Evolutionary conservation across 192 early-diverging fungal species (phyloP), one percentile per base, ranked within the genome.

Genomic region (Cladochytrium replicatum): DNA sequence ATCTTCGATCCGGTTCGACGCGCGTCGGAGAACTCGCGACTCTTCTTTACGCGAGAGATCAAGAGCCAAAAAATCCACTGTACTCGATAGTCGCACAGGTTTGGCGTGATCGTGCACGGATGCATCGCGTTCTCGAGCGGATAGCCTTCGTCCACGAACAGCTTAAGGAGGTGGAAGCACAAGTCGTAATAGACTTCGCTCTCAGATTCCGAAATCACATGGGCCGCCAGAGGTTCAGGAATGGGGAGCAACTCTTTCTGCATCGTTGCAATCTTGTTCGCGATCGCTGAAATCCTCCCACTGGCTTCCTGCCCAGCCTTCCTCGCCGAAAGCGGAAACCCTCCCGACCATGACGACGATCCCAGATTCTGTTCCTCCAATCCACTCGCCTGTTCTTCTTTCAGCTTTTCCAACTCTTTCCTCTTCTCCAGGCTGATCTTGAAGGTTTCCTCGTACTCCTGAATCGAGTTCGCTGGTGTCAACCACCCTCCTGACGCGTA

Each of bases 131-230:
- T 59, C 43, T 85, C 82, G 9, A 88, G 60, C 3, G 59, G 51
- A 37, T 67, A 69, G 13, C 58, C 39, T 8, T 79, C 50, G 6
- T 44, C 19, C 1, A 68, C 66, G 46, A 54, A 71, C 7, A 89
- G 55, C 43, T 77, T 72, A 8, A 95, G 60, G 25, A 95, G 68
- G 57, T 88, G 86, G 55, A 76, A 95, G 31, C 66, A 68, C 19
- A 88, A 67, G 50, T 90, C 85, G 15, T 59, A 40, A 8, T 41
- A 22, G 22, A 29, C 40, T 34, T 49, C 23, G 23, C 42, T 27
- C 9, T 26, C 31, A 29, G 26, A 23, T 34, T 22, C 30, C 3
- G 21, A 25, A 1, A 4, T 42, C 40, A 50, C 28, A 28, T 63
- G 53, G 9, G 46, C 27, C 9, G 55, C 43, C 13, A 46, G 29